Conservation (phyloP, 371 early-diverging fungal genomes). For the Mucor indicus region DNA sequence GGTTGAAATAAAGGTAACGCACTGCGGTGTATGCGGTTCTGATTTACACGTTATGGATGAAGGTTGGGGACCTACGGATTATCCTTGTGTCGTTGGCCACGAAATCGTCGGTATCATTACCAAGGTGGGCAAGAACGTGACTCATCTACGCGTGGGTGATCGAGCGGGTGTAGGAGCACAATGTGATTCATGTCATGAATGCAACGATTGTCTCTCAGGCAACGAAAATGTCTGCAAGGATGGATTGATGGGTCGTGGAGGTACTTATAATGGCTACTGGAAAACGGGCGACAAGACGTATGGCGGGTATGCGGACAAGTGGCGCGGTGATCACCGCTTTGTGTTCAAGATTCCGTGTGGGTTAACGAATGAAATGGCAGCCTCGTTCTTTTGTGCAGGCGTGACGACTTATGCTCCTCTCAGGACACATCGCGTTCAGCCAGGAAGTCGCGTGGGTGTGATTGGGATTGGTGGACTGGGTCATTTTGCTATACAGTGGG, state of each 20-base stretch:
- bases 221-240: slow-evolving; percentile 23
- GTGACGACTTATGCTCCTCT: slow-evolving; percentile 65
- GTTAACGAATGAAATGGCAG: background rate
- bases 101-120: slow-evolving; percentile 49
- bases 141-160: slow-evolving; percentile 52
- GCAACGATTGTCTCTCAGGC: slow-evolving; percentile 18
- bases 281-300: slow-evolving; percentile 50
- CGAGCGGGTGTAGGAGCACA: slow-evolving; percentile 64
- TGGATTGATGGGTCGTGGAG: slow-evolving; percentile 1
- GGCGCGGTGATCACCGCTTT: background rate
- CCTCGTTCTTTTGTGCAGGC: slow-evolving; percentile 45
- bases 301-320: slow-evolving; percentile 59
- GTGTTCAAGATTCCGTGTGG: background rate
- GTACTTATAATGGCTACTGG: slow-evolving; percentile 41
- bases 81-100: slow-evolving; percentile 57
- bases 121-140: slow-evolving; percentile 38
- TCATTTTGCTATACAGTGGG: slow-evolving; percentile 63
- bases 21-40: background rate
- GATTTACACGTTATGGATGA: slow-evolving; percentile 10
- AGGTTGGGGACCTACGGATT: slow-evolving; percentile 50
- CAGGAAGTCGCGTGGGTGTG: slow-evolving; percentile 51
- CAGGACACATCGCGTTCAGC: slow-evolving; percentile 45
- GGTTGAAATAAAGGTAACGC: background rate
- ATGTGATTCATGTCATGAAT: slow-evolving; percentile 31
- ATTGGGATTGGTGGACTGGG: slow-evolving; percentile 59